These are phyloP conservation scores for Podospora didyma DNA, from an alignment of 495 filamentous ascomycete species.

Conservation along the genomic window DNA sequence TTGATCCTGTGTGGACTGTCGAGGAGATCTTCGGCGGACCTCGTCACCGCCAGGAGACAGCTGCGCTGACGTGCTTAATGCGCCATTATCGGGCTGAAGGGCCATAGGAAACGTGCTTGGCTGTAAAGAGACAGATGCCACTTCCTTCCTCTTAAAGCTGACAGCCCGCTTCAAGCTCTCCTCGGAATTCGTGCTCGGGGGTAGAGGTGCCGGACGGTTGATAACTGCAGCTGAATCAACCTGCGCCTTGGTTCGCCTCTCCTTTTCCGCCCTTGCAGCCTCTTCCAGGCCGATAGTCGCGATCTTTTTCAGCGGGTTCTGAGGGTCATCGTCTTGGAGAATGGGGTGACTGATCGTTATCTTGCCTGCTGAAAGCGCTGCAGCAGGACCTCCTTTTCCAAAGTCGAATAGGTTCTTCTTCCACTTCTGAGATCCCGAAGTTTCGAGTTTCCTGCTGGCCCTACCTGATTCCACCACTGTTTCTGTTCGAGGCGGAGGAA, in stretches of 20 bases:
- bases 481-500: slow-evolving; percentile 15
- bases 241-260: slow-evolving; percentile 38
- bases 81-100: slow-evolving; percentile 16
- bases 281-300: slow-evolving; percentile 43
- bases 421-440: slow-evolving; percentile 15
- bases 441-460: slow-evolving; percentile 15
- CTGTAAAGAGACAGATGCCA: slow-evolving; percentile 24
- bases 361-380: slow-evolving; percentile 28
- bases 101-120: slow-evolving; percentile 3
- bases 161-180: slow-evolving; percentile 32
- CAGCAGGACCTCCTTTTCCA: slow-evolving; percentile 23
- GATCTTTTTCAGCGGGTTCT: slow-evolving; percentile 41
- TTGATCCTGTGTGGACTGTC: slow-evolving; percentile 19
- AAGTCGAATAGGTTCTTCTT: slow-evolving; percentile 30
- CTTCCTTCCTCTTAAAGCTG: slow-evolving; percentile 42
- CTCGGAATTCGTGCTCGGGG: slow-evolving; percentile 22
- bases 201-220: slow-evolving; percentile 35
- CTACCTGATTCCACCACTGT: neutral
- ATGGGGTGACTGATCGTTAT: slow-evolving; percentile 49
- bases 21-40: slow-evolving; percentile 38
- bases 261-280: slow-evolving; percentile 43
- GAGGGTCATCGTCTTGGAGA: slow-evolving; percentile 31
- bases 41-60: slow-evolving; percentile 42
- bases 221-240: slow-evolving; percentile 27
- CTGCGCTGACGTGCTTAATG: slow-evolving; percentile 33